Percentiles rank a stretch among this genome's conserved stretches.
These are phyloP conservation scores for Platanus orientalis DNA, from an alignment of 164 flowering plant species.

Conservation along the genomic window DNA sequence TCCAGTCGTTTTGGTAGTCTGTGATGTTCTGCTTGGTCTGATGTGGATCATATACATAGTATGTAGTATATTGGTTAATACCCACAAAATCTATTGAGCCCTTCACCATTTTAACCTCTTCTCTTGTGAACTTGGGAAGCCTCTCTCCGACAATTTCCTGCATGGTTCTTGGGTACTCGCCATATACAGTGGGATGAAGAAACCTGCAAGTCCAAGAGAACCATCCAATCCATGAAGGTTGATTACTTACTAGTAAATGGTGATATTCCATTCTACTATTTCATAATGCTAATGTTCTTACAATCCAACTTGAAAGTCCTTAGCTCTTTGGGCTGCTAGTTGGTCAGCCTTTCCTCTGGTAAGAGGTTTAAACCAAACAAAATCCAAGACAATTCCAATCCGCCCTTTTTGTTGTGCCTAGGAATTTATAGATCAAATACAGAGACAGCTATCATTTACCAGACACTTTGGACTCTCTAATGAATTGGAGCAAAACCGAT, in stretches of 20 bases:
- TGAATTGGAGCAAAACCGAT: not conserved
- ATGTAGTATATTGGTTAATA: constrained; percentile 61
- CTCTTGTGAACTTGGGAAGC: constrained; percentile 53
- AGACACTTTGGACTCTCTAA: too few relatives aligned
- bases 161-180: constrained; percentile 63
- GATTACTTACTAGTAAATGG: not conserved
- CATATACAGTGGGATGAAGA: constrained; percentile 61
- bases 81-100: constrained; percentile 65
- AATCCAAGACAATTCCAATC: constrained; percentile 69
- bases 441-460: not conserved
- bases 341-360: constrained; percentile 46
- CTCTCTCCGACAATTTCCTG: constrained; percentile 50
- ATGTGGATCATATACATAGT: constrained; percentile 53
- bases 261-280: not conserved
- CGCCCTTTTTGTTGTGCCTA: constrained; percentile 60
- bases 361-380: constrained; percentile 77
- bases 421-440: too few relatives aligned
- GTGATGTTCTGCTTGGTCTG: constrained; percentile 13
- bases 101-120: constrained; percentile 57
- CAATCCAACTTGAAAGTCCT: constrained; percentile 78
- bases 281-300: constrained; percentile 16
- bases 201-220: constrained; percentile 34
- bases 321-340: constrained; percentile 70
- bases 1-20: constrained; percentile 59
- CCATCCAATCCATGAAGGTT: not conserved